phyloP scores from a whole-genome alignment of 495 filamentous ascomycete species.

The Durotheca rogersii region DNA sequence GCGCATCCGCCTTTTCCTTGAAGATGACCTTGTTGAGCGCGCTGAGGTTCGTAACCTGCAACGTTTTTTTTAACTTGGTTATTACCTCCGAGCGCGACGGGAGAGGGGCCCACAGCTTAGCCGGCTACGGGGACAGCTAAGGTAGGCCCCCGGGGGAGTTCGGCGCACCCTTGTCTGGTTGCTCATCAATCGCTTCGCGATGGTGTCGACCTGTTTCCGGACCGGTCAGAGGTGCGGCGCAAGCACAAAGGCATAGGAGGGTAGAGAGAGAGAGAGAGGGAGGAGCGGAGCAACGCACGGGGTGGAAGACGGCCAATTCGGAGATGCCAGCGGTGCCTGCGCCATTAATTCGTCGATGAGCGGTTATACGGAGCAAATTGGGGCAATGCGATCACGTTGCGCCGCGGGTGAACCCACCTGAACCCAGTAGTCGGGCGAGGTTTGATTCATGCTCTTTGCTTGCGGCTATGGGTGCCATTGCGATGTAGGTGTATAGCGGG shows the following conservation, averaged over 20 bases:
- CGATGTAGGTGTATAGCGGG: too few relatives aligned
- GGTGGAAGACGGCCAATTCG: conserved; percentile 95
- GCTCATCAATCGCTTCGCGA: conserved; percentile 98
- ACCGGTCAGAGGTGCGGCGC: conserved; percentile 32
- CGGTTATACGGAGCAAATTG: too few relatives aligned
- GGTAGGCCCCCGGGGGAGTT: too few relatives aligned
- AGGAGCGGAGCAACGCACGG: conserved; percentile 58
- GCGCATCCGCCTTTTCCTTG: conserved; percentile 77
- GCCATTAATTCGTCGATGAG: too few relatives aligned
- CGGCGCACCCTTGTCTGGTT: conserved; percentile 73
- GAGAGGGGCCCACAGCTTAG: too few relatives aligned
- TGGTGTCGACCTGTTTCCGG: conserved; percentile 91
- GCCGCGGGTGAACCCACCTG: conserved; percentile 72
- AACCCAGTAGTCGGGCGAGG: conserved; percentile 81
- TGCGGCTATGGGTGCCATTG: conserved; percentile 50
- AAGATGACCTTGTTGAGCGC: conserved; percentile 90
- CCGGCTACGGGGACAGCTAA: too few relatives aligned
- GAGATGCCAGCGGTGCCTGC: conserved; percentile 91
- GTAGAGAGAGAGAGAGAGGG: too few relatives aligned
- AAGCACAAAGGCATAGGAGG: too few relatives aligned
- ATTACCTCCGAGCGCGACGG: conserved; percentile 9
- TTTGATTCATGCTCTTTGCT: conserved; percentile 86
- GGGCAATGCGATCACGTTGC: too few relatives aligned
- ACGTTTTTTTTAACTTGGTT: conserved; percentile 21
- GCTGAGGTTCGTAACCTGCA: conserved; percentile 58